Percentiles rank a stretch among this genome's conserved stretches.
Evolutionary conservation across 257 asterid genomes (phyloP).

Genomic region (Nicotiana noctiflora): DNA sequence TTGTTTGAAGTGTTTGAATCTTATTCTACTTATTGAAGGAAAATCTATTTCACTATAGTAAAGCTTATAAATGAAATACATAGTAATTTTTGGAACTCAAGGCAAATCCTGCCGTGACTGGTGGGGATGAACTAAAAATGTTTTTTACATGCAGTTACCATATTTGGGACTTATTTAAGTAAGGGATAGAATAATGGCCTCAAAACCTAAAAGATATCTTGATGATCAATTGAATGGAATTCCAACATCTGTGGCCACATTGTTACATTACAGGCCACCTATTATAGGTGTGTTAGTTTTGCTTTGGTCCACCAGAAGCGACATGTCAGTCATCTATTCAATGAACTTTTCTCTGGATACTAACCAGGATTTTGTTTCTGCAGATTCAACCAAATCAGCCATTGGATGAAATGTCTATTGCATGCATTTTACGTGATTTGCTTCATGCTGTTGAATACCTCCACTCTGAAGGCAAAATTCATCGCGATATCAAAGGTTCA

Average conservation of each 20-base stretch:
- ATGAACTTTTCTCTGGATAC: neutral
- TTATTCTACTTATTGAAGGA: neutral
- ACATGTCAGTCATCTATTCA: neutral
- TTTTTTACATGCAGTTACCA: neutral
- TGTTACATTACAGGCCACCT: neutral
- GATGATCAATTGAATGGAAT: neutral
- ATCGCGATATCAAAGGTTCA: conserved; percentile 96
- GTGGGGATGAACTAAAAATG: conserved; percentile 5
- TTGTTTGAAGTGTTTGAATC: neutral
- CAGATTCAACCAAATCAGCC: conserved; percentile 98
- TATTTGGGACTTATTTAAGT: neutral
- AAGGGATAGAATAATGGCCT: neutral
- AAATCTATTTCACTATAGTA: neutral
- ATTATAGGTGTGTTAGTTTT: neutral
- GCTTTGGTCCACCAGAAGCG: neutral
- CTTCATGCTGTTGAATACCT: conserved; percentile 96
- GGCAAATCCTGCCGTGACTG: neutral
- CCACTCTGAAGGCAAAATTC: conserved; percentile 96
- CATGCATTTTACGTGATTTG: conserved; percentile 89
- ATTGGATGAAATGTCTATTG: conserved; percentile 89
- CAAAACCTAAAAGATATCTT: neutral
- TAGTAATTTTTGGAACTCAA: neutral
- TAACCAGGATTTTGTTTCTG: conserved; percentile 20
- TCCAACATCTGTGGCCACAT: neutral
- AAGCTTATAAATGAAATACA: neutral